Evolutionary conservation across 2,329 filamentous ascomycete genomes (phyloP).

Genomic region (Trichoderma harzianum): DNA sequence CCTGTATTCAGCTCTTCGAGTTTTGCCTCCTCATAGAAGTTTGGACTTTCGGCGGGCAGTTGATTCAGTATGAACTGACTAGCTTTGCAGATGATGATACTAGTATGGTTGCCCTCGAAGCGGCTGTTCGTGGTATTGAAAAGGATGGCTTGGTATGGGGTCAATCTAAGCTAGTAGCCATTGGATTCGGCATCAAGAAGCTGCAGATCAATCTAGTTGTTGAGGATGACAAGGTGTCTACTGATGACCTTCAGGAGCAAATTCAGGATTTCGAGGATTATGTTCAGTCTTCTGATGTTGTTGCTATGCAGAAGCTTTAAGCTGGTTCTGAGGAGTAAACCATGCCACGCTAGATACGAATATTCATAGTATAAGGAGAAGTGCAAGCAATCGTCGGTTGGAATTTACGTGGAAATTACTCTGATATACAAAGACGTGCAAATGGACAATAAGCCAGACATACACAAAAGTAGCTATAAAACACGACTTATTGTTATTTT

Average conservation of each 20-base stretch:
- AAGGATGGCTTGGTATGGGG: slow-evolving; percentile 96
- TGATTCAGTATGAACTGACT: not conserved
- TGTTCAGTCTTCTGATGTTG: slow-evolving; percentile 91
- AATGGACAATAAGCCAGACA: too few species aligned
- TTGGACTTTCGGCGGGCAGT: not conserved
- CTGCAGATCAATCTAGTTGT: slow-evolving; percentile 97
- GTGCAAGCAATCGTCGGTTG: not conserved
- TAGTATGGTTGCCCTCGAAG: slow-evolving; percentile 68
- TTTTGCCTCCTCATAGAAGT: too few species aligned
- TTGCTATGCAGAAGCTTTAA: slow-evolving; percentile 74
- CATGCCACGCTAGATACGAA: not conserved
- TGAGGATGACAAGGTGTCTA: slow-evolving; percentile 93
- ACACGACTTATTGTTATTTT: too few species aligned
- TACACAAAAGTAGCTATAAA: too few species aligned
- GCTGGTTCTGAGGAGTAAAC: not conserved
- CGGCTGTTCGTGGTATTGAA: slow-evolving; percentile 75
- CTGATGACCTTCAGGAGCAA: slow-evolving; percentile 80
- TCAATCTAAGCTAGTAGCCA: slow-evolving; percentile 79
- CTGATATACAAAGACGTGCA: not conserved
- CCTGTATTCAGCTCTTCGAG: not conserved
- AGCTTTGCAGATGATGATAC: not conserved
- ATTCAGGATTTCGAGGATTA: slow-evolving; percentile 85
- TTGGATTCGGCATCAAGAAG: slow-evolving; percentile 98
- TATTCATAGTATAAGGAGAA: not conserved
- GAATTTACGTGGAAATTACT: not conserved